phyloP scores from a whole-genome alignment of 768 basidiomycete species.

The Suillus fuscotomentosus region DNA sequence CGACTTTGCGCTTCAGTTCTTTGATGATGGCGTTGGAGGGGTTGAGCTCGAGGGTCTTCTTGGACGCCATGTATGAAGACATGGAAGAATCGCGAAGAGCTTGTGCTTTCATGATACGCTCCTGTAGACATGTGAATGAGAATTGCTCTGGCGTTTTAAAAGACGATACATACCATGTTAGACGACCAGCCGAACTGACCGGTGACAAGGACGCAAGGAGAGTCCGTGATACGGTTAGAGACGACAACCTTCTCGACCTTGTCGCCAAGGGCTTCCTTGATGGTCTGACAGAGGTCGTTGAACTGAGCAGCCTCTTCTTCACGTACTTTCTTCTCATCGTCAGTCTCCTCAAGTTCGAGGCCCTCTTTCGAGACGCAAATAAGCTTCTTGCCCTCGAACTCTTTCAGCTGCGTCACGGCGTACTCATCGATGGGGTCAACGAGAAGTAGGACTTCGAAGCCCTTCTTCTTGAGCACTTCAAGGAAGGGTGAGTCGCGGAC shows the following conservation, averaged over 20 bases:
- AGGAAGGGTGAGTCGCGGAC: conserved; percentile 97
- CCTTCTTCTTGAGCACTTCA: conserved; percentile 99
- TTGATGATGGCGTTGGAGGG: conserved; percentile 89
- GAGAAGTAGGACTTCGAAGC: conserved; percentile 95
- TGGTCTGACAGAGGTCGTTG: conserved; percentile 85
- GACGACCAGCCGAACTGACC: conserved; percentile 99
- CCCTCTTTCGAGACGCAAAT: conserved; percentile 99
- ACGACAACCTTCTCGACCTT: conserved; percentile 99
- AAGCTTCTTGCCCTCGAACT: conserved; percentile 97
- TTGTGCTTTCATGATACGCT: conserved; percentile 99
- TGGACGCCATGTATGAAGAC: conserved; percentile 99
- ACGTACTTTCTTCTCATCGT: conserved; percentile 91
- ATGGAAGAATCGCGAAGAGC: conserved; percentile 94
- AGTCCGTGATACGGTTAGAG: conserved; percentile 97
- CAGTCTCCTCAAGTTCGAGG: conserved; percentile 98
- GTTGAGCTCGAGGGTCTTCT: conserved; percentile 98
- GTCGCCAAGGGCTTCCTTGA: conserved; percentile 98
- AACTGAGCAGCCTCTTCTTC: conserved; percentile 85
- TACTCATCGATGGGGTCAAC: conserved; percentile 99
- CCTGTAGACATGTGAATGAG: conserved; percentile 37
- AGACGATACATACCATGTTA: conserved; percentile 73
- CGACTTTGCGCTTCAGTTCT: conserved; percentile 93
- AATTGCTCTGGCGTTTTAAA: not conserved
- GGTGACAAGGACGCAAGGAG: conserved; percentile 95
- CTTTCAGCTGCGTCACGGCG: conserved; percentile 97